A percentile compares a stretch with the other conserved stretches of the same genome.
These are phyloP conservation scores for Exophiala sp. DNA, from an alignment of 2,329 filamentous ascomycete genomes.

Conservation along the genomic window DNA sequence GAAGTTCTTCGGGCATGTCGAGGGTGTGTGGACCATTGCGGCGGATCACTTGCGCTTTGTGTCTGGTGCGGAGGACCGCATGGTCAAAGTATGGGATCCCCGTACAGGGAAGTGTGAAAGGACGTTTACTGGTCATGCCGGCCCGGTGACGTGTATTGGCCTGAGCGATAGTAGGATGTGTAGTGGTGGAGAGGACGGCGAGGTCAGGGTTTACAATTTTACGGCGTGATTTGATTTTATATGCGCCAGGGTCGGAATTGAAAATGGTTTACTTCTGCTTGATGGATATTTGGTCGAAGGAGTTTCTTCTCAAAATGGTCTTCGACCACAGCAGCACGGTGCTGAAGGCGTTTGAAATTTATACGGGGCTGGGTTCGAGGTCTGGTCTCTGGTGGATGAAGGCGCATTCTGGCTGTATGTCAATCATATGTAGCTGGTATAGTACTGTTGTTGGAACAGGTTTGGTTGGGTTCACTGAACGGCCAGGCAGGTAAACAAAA, in stretches of 20 bases:
- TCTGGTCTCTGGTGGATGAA: not conserved
- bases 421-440: too few species aligned
- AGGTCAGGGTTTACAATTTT: slow-evolving; percentile 81
- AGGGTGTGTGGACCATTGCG: slow-evolving; percentile 90
- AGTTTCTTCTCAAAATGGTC: slow-evolving; percentile 10
- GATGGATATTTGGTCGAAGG: not conserved
- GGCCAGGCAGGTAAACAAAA: not conserved
- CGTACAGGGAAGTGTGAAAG: slow-evolving; percentile 85
- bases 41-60: slow-evolving; percentile 86
- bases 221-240: slow-evolving; percentile 28
- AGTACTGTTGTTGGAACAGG: too few species aligned
- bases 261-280: too few species aligned
- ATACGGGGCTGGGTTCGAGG: not conserved
- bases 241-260: not conserved
- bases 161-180: slow-evolving; percentile 86
- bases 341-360: not conserved
- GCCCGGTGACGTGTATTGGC: slow-evolving; percentile 88
- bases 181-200: slow-evolving; percentile 89
- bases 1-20: slow-evolving; percentile 94
- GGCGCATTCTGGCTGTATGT: not conserved
- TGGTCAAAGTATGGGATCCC: slow-evolving; percentile 95
- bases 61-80: slow-evolving; percentile 85
- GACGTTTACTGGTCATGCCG: slow-evolving; percentile 85
- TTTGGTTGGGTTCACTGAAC: too few species aligned
- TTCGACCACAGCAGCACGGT: not conserved